phyloP scores from a whole-genome alignment of 176 grass and related monocot genomes.

The Zea mays region DNA sequence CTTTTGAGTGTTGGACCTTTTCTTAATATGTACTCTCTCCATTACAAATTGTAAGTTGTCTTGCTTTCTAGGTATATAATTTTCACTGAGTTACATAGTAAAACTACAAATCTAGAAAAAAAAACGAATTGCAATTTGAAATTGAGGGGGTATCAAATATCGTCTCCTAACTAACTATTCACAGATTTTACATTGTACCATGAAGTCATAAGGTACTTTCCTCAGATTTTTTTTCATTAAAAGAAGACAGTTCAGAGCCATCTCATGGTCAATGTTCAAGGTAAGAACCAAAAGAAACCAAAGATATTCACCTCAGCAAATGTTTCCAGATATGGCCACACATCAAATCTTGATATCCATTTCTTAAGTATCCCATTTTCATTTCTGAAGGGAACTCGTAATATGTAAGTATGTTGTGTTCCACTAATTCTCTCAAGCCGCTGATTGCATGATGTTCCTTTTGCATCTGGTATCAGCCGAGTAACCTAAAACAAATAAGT shows the following conservation, averaged over 20 bases:
- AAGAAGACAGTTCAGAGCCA: constrained; percentile 6
- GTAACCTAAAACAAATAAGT: constrained; percentile 64
- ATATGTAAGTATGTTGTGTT: constrained; percentile 72
- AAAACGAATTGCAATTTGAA: neutral
- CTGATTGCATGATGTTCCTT: constrained; percentile 88
- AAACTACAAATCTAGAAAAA: neutral
- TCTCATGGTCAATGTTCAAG: constrained; percentile 8
- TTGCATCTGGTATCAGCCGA: constrained; percentile 88
- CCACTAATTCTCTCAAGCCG: constrained; percentile 88
- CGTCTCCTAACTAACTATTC: constrained; percentile 6
- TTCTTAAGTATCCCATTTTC: constrained; percentile 78
- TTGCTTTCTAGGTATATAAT: neutral
- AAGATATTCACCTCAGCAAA: constrained; percentile 70
- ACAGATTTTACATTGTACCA: constrained; percentile 10
- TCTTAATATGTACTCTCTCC: neutral
- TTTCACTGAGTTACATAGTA: too few species aligned
- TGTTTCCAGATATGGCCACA: constrained; percentile 87
- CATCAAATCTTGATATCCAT: constrained; percentile 98
- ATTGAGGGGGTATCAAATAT: neutral
- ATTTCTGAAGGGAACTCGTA: constrained; percentile 80
- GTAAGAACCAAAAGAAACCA: constrained; percentile 8
- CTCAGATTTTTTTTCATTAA: neutral
- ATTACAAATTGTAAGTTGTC: neutral
- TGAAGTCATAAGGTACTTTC: neutral
- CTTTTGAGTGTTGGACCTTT: neutral